Percentiles rank a stretch among this genome's conserved stretches.
These are phyloP conservation scores for Diplocarpon rosae DNA, from an alignment of 2,329 filamentous ascomycete species.

Conservation along the genomic window DNA sequence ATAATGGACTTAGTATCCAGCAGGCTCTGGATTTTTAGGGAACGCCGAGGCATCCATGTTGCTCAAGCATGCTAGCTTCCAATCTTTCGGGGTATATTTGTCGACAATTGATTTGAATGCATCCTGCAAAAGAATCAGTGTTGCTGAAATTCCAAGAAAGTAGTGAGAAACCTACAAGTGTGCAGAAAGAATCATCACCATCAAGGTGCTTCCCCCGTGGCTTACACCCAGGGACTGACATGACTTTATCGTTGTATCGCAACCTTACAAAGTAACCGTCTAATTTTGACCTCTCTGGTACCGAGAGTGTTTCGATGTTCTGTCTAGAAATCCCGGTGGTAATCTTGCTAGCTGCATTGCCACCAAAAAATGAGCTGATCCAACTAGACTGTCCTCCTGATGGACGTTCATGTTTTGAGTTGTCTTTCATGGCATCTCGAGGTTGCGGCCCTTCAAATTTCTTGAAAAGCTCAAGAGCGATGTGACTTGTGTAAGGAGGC, in stretches of 20 bases:
- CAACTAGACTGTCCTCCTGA: conserved; percentile 7
- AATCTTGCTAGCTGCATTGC: conserved; percentile 12
- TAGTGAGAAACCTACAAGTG: conserved; percentile 46
- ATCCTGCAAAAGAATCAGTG: conserved; percentile 36
- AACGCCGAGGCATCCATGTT: conserved; percentile 38
- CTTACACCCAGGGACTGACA: conserved; percentile 74
- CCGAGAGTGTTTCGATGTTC: conserved; percentile 42
- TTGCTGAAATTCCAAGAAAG: not conserved
- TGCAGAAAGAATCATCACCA: conserved; percentile 84
- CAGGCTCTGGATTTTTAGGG: conserved; percentile 23
- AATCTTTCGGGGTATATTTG: conserved; percentile 74
- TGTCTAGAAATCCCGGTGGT: conserved; percentile 47
- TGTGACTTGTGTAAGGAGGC: conserved; percentile 88
- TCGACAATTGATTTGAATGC: conserved; percentile 92
- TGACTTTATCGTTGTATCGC: conserved; percentile 78
- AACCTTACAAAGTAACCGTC: conserved; percentile 79
- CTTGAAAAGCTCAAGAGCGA: conserved; percentile 84
- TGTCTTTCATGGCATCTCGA: conserved; percentile 5
- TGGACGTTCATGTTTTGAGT: too few relatives aligned
- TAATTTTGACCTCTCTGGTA: conserved; percentile 46
- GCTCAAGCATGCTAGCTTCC: conserved; percentile 52
- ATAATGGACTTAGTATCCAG: conserved; percentile 23
- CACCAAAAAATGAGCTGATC: conserved; percentile 20
- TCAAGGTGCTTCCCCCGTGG: conserved; percentile 69
- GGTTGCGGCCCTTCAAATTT: conserved; percentile 30